Base-by-base conservation (phyloP, 192 early-diverging fungal genomes). In the Coemansia aciculifera region DNA sequence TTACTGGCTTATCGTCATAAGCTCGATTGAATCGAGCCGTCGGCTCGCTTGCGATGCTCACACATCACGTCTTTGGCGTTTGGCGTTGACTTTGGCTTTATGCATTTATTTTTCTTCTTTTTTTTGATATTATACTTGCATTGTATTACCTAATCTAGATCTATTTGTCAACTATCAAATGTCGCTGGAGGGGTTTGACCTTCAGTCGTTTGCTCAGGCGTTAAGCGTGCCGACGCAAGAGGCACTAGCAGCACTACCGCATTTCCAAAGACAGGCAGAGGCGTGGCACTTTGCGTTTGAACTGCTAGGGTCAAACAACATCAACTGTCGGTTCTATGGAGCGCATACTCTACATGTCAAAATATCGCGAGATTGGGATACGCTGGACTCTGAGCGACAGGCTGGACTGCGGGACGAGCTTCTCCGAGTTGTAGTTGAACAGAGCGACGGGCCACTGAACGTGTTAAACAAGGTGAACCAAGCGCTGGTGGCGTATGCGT, bases 211-310 rank as follows among this genome's bases (percentile, higher is more conserved):
- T 73, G 79, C 62, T 21, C 79, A 77, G 54, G 79, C 74, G 13
- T 71, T 81, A 34, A 73, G 79, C 21, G 71, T 77, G 15, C 74
- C 79, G 52, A 81, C 79, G 17, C 68, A 76, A 27, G 74, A 81
- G 65, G 79, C 79, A n/a, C 66, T 81, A 34, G 67, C 56, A 21
- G 64, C 64, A 40, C 71, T 81, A 44, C 67, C 74, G 40, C 71
- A 75, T 57, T 57, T 81, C 42, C 79, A 81, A 42, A 76, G 57
- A 48, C 71, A 71, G 74, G 54, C 71, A 4, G 66, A 48, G 38
- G 79, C 74, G 21, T 81, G 79, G 79, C 71, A 73, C 62, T 72
- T 81, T 68, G 79, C 79, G 21, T 77, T 81, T 38, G 71, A 73
- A 37, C 42, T 81, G 66, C 71, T 81, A 19, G 64, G 51, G 23